Percentiles rank a stretch among this genome's conserved stretches.
These are phyloP conservation scores for Daedaleopsis sinensis DNA, from an alignment of 768 basidiomycete species.

Conservation along the genomic window DNA sequence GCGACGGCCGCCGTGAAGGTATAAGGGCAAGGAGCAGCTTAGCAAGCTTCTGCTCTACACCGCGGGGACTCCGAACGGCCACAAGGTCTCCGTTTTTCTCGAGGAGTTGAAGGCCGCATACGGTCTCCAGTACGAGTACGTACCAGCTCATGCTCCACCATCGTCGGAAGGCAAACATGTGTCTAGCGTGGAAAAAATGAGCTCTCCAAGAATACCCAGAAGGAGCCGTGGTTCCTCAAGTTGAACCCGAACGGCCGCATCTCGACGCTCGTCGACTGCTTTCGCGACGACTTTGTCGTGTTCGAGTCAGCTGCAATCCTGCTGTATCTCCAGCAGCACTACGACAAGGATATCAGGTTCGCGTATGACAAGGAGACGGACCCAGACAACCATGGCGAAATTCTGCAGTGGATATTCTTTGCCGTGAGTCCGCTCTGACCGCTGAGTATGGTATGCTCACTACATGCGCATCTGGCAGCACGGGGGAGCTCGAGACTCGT, in stretches of 20 bases:
- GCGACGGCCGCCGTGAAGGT: too few species aligned
- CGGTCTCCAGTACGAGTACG: conserved; percentile 54
- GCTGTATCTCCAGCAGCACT: conserved; percentile 80
- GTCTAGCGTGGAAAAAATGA: conserved; percentile 54
- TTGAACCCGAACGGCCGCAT: conserved; percentile 78
- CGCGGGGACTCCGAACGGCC: conserved; percentile 57
- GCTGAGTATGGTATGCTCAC: background rate
- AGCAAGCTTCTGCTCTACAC: conserved; percentile 37
- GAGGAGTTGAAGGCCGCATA: conserved; percentile 58
- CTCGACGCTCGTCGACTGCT: conserved; percentile 64
- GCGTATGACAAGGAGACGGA: conserved; percentile 58
- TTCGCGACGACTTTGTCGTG: conserved; percentile 61
- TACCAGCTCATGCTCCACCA: background rate
- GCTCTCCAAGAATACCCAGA: conserved; percentile 71
- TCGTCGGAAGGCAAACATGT: background rate
- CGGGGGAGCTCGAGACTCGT: conserved; percentile 73
- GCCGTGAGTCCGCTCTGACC: conserved; percentile 43
- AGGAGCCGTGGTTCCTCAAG: conserved; percentile 78
- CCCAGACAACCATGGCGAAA: conserved; percentile 66
- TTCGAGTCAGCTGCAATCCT: conserved; percentile 85
- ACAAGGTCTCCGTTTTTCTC: conserved; percentile 56
- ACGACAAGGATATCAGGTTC: conserved; percentile 76
- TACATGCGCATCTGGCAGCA: conserved; percentile 48
- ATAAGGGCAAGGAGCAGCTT: too few species aligned
- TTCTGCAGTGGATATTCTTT: conserved; percentile 89